Conservation (phyloP, 192 early-diverging fungal genomes). For the Coemansia sp. region DNA sequence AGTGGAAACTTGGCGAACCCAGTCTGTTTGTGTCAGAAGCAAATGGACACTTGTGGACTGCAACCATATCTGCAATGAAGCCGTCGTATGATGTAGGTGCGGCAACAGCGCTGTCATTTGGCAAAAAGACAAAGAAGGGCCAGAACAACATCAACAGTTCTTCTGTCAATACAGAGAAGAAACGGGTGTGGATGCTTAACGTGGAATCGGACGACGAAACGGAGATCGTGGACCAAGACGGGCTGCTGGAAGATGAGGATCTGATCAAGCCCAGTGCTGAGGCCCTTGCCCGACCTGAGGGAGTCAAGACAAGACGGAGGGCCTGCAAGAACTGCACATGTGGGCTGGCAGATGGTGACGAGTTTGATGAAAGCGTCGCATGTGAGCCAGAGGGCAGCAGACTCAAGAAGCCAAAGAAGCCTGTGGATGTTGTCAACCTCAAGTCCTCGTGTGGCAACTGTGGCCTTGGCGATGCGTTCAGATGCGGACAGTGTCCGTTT, state of each 20-base stretch:
- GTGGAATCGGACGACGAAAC: slow-evolving; percentile 76
- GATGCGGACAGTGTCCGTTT: slow-evolving; percentile 94
- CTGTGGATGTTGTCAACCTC: slow-evolving; percentile 57
- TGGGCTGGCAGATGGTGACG: slow-evolving; percentile 80
- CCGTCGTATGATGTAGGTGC: slow-evolving; percentile 87
- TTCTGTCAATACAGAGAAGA: slow-evolving; percentile 42
- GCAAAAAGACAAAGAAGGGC: slow-evolving; percentile 63
- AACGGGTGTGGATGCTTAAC: slow-evolving; percentile 73
- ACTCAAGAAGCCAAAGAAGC: slow-evolving; percentile 53
- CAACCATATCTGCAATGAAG: slow-evolving; percentile 62
- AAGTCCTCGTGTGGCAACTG: slow-evolving; percentile 78
- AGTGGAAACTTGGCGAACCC: slow-evolving; percentile 60
- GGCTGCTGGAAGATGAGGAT: slow-evolving; percentile 81
- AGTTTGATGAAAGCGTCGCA: slow-evolving; percentile 52
- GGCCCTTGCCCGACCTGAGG: slow-evolving; percentile 66
- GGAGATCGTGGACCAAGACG: slow-evolving; percentile 86
- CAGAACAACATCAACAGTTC: slow-evolving; percentile 32
- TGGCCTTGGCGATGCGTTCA: slow-evolving; percentile 95
- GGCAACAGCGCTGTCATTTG: slow-evolving; percentile 77
- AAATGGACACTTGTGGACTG: slow-evolving; percentile 39
- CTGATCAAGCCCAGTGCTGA: slow-evolving; percentile 68
- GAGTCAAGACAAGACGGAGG: slow-evolving; percentile 79
- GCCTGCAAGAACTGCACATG: slow-evolving; percentile 99
- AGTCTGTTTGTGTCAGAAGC: slow-evolving; percentile 52
- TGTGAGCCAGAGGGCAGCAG: slow-evolving; percentile 55